phyloP scores from a whole-genome alignment of 345 rosid species.

The Firmiana major region DNA sequence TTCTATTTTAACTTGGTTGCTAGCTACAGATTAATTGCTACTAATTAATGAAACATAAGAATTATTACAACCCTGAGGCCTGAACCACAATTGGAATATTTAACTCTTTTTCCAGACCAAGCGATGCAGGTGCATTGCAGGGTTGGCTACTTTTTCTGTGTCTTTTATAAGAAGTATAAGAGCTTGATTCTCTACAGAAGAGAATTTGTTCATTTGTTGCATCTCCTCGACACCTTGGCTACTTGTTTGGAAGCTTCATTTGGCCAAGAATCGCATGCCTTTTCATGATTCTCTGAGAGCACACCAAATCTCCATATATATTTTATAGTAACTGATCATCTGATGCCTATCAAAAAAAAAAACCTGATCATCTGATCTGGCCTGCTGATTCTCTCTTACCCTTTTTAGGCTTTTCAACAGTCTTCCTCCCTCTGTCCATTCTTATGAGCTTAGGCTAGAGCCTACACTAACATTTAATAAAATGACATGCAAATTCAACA shows the following conservation, averaged over 20 bases:
- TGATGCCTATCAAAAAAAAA: too few species aligned
- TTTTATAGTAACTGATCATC: not conserved
- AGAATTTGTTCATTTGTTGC: not conserved
- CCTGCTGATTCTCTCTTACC: not conserved
- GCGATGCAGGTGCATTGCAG: not conserved
- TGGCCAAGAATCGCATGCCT: not conserved
- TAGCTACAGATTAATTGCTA: too few species aligned
- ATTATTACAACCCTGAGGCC: not conserved
- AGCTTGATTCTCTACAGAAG: not conserved
- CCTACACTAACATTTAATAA: too few species aligned
- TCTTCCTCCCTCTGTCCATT: not conserved
- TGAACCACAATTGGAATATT: not conserved
- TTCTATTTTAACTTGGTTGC: too few species aligned
- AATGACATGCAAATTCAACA: too few species aligned
- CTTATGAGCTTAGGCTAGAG: not conserved
- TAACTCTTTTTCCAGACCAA: not conserved
- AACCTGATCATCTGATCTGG: not conserved
- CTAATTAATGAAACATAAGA: too few species aligned
- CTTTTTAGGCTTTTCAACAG: not conserved
- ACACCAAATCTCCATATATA: not conserved
- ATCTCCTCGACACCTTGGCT: not conserved
- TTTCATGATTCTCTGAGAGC: not conserved
- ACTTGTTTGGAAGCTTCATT: not conserved
- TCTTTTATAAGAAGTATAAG: not conserved
- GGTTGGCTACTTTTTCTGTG: not conserved